These are phyloP conservation scores for Podospora comata DNA, from an alignment of 495 filamentous ascomycete genomes.

Conservation along the genomic window DNA sequence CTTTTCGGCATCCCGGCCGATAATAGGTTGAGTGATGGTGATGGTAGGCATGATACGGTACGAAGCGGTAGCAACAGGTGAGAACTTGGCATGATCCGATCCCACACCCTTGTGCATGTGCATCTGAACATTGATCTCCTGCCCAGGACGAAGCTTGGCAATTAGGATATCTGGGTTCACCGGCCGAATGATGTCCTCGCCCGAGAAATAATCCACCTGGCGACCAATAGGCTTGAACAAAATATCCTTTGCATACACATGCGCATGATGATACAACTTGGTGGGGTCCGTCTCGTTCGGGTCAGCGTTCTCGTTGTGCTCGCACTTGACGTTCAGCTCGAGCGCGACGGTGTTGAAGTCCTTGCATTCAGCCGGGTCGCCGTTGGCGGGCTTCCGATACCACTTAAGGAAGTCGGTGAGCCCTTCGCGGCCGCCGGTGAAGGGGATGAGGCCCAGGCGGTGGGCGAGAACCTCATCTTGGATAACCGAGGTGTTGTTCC, in stretches of 20 bases:
- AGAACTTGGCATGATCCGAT: conserved; percentile 95
- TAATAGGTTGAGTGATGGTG: conserved; percentile 72
- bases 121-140: conserved; percentile 76
- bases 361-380: conserved; percentile 41
- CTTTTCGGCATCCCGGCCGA: conserved; percentile 81
- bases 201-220: conserved; percentile 66
- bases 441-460: conserved; percentile 84
- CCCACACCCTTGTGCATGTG: conserved; percentile 93
- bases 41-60: conserved; percentile 91
- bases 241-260: conserved; percentile 83
- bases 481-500: conserved; percentile 95
- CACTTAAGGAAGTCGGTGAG: conserved; percentile 72
- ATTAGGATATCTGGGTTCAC: conserved; percentile 91
- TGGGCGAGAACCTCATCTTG: conserved; percentile 94
- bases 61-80: conserved; percentile 87
- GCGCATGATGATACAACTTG: conserved; percentile 77
- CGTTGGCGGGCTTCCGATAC: conserved; percentile 53
- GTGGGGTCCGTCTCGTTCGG: conserved; percentile 71
- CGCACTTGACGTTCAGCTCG: conserved; percentile 69
- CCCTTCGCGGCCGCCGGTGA: conserved; percentile 71
- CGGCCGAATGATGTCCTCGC: conserved; percentile 62
- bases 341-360: conserved; percentile 82
- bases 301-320: conserved; percentile 65
- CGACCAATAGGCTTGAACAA: conserved; percentile 68
- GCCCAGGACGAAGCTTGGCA: conserved; percentile 89